A percentile compares a stretch with the other conserved stretches of the same genome.
Evolutionary conservation across 345 rosid genomes (phyloP).

Genomic region (Salix suchowensis): DNA sequence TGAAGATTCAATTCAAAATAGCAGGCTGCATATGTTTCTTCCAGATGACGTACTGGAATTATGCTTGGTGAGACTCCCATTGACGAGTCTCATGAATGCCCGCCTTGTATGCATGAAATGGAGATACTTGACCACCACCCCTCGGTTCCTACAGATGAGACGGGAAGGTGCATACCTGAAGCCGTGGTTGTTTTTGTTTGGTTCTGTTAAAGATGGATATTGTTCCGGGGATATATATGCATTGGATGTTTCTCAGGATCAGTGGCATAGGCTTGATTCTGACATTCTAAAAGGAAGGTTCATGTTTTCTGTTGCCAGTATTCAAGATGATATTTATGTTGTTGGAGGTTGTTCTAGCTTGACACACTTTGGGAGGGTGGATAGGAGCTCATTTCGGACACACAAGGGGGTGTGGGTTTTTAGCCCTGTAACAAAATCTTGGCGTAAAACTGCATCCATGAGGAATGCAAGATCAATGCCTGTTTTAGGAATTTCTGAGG

Average conservation of each 20-base stretch:
- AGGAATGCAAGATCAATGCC: constrained; percentile 83
- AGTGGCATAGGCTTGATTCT: constrained; percentile 73
- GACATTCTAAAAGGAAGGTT: constrained; percentile 69
- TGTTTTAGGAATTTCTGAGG: constrained; percentile 67
- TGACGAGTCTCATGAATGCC: constrained; percentile 73
- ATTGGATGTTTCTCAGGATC: constrained; percentile 64
- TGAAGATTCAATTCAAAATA: constrained; percentile 34
- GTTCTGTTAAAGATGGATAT: constrained; percentile 69
- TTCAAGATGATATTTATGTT: constrained; percentile 69
- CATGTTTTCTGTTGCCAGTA: constrained; percentile 75
- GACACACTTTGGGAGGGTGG: constrained; percentile 59
- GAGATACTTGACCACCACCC: constrained; percentile 64
- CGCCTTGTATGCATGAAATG: constrained; percentile 96
- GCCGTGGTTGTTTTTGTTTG: constrained; percentile 93
- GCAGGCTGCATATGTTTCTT: constrained; percentile 64
- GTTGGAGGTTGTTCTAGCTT: constrained; percentile 88
- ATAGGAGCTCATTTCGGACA: constrained; percentile 73
- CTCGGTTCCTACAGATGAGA: constrained; percentile 72
- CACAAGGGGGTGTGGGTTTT: constrained; percentile 78
- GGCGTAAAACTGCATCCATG: constrained; percentile 79
- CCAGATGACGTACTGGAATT: constrained; percentile 87
- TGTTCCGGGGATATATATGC: constrained; percentile 82
- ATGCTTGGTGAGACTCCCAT: constrained; percentile 88
- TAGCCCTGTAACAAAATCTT: constrained; percentile 72
- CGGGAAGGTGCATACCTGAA: constrained; percentile 56